Base-by-base conservation (phyloP, 805 yeast genomes). In the Myxozyma monticola region DNA sequence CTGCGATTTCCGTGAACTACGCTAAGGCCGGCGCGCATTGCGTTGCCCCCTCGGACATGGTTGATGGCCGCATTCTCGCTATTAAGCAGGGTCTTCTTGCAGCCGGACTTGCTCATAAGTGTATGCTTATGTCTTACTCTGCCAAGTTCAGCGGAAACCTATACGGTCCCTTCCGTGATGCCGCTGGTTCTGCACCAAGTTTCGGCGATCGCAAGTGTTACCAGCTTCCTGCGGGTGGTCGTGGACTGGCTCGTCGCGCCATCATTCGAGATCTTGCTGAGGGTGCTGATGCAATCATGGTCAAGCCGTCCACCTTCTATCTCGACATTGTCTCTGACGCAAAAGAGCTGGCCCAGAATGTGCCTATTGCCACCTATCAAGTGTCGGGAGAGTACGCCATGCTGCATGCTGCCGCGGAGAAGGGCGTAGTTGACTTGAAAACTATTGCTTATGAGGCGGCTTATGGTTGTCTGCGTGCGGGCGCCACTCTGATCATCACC, bases 381-480 rank as follows among this genome's bases (percentile, higher is more conserved):
- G 99, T 93, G 21, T 82, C 91, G 66, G 99, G 99, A 35, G 99
- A 93, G 71, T 93, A 79, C 65, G 97, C 98, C 28, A 93, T 93
- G 99, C 70, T 93, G 57, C 96, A 90, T 65, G 99, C 99, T 6
- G 98, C 96, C 45, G 97, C 97, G 26, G 97, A 89, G 64, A 89
- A 89, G 75, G 95, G 95, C 33, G 78, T 90, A 53, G 86, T 84
- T 54, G 97, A 91, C 68, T 77, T 93, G 69, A 84, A 87, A 70
- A 69, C 81, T 50, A 69, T 81, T 76, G 80, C 77, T 0, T 86
- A 85, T 62, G 99, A 93, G 72, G 73, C 93, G 41, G 96, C 93
- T 62, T 76, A 87, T 56, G 97, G 99, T 1, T 84, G 87, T 64
- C 76, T 91, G 54, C 80, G 99, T 68, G 99, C 99, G 0, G 99